Base-by-base conservation (phyloP, 768 basidiomycete species). In the Boletellus sp. region DNA sequence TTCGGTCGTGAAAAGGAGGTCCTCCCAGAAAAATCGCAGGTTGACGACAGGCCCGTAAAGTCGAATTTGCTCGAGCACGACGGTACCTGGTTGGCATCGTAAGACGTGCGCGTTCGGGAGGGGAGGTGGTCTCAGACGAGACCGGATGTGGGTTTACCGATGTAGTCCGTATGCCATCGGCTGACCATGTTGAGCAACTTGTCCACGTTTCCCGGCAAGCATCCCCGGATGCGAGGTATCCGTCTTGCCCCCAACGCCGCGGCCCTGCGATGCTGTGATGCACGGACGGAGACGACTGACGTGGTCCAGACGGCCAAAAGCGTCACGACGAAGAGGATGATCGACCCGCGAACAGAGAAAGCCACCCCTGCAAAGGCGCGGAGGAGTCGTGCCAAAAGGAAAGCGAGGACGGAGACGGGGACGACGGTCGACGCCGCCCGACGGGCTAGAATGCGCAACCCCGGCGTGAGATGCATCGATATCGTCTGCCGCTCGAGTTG, bases 21-120 rank as follows among this genome's bases (percentile, higher is more conserved):
- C 72, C 17, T 73, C 70, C 77, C 79, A 81, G 17, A 82, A 47
- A 31, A 77, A 61, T 6, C 73, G 63, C 49, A 80, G 19, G 54
- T 83, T 80, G 47, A 75, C 45, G 40, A 49, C 60, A 20, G 41
- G 65, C 16, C 70, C 70, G 15, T 60, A 49, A 32, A 53, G 26
- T 4, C 60, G 41, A 11, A 63, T 52, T 35, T 63, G 59, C 3
- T 70, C 64, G 35, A 56, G 40, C 10, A 64, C 0, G n/a, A 37
- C 23, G 1, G 57, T 45, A n/a, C 63, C 71, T 73, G 47, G 43
- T 17, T n/a, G n/a, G 22, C 19, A 9, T 15, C 3, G 24, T 43
- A 20, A 28, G 53, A 39, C 45, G 28, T 7, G 15, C 20, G 10
- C 7, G 28, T 11, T 28, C 28, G 1, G 26, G 26, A 26, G 26